phyloP scores from a whole-genome alignment of 306 rosid species.

The Cucumis cinereus region DNA sequence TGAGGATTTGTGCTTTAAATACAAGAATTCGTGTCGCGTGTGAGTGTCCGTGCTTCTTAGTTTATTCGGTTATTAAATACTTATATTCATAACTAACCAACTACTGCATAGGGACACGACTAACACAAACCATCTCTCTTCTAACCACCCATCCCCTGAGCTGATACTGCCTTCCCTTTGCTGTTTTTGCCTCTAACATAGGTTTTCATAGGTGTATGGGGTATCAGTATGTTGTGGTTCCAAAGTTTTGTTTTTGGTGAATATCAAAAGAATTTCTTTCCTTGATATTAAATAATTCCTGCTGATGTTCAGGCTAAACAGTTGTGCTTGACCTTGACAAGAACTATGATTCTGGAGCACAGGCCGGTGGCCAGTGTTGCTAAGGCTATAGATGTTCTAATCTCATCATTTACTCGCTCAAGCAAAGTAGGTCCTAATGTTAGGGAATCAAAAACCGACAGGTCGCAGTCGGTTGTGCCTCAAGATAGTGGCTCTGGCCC shows the following conservation, averaged over 20 bases:
- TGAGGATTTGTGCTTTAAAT: neutral
- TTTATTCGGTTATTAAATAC: neutral
- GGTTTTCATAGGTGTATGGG: neutral
- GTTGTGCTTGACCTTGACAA: constrained; percentile 60
- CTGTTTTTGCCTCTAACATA: neutral
- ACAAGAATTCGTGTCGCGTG: neutral
- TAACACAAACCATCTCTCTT: neutral
- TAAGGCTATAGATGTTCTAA: constrained; percentile 67
- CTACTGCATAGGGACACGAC: neutral
- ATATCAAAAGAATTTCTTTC: neutral
- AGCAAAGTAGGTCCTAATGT: constrained; percentile 39
- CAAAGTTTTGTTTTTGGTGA: neutral
- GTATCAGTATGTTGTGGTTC: neutral
- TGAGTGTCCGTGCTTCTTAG: no score
- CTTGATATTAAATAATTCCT: constrained; percentile 6
- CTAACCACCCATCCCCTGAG: neutral
- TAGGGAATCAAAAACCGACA: constrained; percentile 54
- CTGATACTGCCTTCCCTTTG: neutral
- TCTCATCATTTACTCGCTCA: constrained; percentile 57
- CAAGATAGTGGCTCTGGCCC: constrained; percentile 23
- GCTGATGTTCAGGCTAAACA: constrained; percentile 70
- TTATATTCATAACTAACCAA: neutral
- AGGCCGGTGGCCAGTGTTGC: constrained; percentile 67
- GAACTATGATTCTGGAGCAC: constrained; percentile 68
- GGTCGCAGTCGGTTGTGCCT: constrained; percentile 34